phyloP scores from a whole-genome alignment of 495 filamentous ascomycete genomes.

The Trichoderma asperelloides region DNA sequence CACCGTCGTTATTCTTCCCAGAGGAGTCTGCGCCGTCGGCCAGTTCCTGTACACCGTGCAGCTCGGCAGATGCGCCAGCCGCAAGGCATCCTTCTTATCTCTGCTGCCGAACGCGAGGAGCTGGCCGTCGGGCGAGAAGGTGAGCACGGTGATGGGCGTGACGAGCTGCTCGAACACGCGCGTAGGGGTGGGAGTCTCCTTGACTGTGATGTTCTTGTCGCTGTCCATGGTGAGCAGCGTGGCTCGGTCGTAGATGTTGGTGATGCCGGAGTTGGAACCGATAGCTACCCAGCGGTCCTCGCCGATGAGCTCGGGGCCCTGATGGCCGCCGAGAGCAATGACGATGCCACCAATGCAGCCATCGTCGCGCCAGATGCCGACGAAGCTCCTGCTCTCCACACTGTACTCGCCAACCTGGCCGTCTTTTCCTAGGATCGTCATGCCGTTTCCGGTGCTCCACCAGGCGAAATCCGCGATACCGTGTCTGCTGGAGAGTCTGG shows the following conservation, averaged over 20 bases:
- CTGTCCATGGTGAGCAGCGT: constrained; percentile 40
- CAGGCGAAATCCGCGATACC: constrained; percentile 85
- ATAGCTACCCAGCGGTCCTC: constrained; percentile 81
- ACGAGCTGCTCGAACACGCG: constrained; percentile 75
- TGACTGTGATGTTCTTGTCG: constrained; percentile 41
- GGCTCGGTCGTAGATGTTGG: constrained; percentile 86
- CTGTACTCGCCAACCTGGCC: constrained; percentile 93
- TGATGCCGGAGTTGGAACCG: constrained; percentile 73
- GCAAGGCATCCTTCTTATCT: constrained; percentile 79
- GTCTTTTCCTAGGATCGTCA: constrained; percentile 71
- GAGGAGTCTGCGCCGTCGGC: constrained; percentile 82
- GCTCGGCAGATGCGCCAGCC: constrained; percentile 81
- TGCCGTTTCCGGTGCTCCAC: constrained; percentile 71
- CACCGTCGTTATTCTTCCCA: constrained; percentile 75
- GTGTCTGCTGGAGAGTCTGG: constrained; percentile 70
- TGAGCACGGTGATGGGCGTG: constrained; percentile 65
- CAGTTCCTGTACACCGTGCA: constrained; percentile 95
- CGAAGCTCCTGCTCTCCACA: constrained; percentile 50
- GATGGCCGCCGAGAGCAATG: constrained; percentile 62
- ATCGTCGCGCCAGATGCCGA: constrained; percentile 83
- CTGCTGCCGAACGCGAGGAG: constrained; percentile 73
- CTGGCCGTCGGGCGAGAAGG: constrained; percentile 83
- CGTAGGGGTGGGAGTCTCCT: constrained; percentile 57
- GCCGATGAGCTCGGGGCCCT: constrained; percentile 53
- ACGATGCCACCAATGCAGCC: constrained; percentile 80